Evolutionary conservation across 495 filamentous ascomycete species (phyloP), one percentile per base, ranked within the genome.

Genomic region (Talaromyces adpressus): DNA sequence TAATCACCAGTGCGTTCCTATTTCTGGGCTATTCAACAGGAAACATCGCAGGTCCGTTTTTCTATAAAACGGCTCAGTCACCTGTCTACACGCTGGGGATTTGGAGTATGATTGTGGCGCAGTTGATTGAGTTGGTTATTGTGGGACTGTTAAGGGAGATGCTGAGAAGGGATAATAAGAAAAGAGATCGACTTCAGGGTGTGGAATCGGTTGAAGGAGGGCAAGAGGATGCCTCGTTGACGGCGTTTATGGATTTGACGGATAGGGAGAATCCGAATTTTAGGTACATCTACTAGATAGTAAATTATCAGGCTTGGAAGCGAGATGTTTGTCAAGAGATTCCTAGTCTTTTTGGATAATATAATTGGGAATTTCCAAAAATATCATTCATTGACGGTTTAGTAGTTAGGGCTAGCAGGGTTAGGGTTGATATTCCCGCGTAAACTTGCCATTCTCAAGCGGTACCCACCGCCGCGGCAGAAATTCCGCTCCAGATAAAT

Each of bases 1-100:
- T 86, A 1, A 88, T 85, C 0, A 81, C 86, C 1, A 83, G 82
- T 2, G 82, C 82, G 2, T 75, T 89, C 67, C 85, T 84, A 62
- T 72, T 87, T 1, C 82, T 87, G 16, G 77, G 72, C 0, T 87
- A 85, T 63, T 84, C 82, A 52, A 74, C 76, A 0, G 84, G 84
- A 2, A 86, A 86, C 56, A 83, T 84, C 62, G 79, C 81, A 32
- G 79, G 67, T 1, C 77, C 79, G 3, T 80, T 81, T 63, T 82
- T 77, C 1, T 84, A 83, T 68, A 66, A 77, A n/a, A 69, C 75
- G 7, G 71, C 71, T 34, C 79, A 82, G 64, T 81, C 79, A 9
- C 78, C 82, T 2, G 65, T 75, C 14, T 89, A 88, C 65, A 74
- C 83, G 6, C 84, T 84, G 0, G 86, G 83, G 18, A 84, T 86